Percentiles rank a stretch among this genome's conserved stretches.
phyloP scores from a whole-genome alignment of 805 yeast species.

The Jamesozyma lodderae region DNA sequence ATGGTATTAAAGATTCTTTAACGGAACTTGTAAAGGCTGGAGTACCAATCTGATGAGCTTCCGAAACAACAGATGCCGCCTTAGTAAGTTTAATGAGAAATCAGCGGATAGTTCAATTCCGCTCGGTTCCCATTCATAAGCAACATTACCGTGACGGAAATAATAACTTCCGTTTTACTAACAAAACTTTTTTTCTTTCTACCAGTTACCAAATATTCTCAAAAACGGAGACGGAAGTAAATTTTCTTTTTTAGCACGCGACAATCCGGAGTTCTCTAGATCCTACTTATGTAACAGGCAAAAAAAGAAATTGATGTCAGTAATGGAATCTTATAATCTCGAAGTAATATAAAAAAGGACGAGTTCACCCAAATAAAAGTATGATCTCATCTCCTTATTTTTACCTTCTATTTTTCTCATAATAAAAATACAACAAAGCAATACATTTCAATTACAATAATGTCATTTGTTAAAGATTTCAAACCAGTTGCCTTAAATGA shows the following conservation, averaged over 20 bases:
- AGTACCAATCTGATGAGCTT: too few species aligned
- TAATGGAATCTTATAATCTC: not conserved
- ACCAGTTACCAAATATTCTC: too few species aligned
- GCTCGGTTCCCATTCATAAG: not conserved
- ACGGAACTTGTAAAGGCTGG: too few species aligned
- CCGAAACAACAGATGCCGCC: too few species aligned
- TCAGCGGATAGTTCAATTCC: too few species aligned
- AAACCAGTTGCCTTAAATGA: constrained; percentile 23
- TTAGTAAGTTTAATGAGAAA: too few species aligned
- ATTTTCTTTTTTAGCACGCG: not conserved
- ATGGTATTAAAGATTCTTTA: too few species aligned
- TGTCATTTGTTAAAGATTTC: constrained; percentile 18
- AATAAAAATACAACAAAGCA: not conserved
- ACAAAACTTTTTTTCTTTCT: too few species aligned
- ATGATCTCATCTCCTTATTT: not conserved
- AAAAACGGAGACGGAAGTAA: not conserved
- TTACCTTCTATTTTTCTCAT: not conserved
- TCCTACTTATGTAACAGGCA: too few species aligned
- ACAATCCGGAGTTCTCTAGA: not conserved
- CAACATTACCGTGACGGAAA: not conserved
- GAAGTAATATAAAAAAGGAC: not conserved
- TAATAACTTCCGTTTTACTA: too few species aligned
- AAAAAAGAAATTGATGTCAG: not conserved
- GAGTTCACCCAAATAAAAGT: not conserved
- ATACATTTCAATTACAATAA: not conserved